Base-by-base conservation (phyloP, 495 filamentous ascomycete species). In the Friedmanniomyces simplex region DNA sequence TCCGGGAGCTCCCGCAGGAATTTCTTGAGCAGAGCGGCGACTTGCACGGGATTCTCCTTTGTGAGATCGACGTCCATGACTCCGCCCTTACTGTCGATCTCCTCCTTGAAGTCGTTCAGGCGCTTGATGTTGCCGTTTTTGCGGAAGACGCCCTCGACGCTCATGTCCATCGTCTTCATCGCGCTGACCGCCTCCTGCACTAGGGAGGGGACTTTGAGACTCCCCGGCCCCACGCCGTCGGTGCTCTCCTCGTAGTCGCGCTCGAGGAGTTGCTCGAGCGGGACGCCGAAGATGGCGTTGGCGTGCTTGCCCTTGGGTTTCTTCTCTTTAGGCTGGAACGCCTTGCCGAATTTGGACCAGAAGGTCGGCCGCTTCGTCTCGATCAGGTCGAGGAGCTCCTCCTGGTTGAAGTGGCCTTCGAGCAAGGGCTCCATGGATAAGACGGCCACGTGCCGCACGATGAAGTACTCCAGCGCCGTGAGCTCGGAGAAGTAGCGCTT, bases 131-230 rank as follows among this genome's bases (percentile, higher is more conserved):
- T 97, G 57, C 93, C 93, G 66, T 96, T 99, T 77, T 99, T 99
- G 54, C 93, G 86, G 80, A 99, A 99, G 47, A 99, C 91, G 66
- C 94, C 94, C 67, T 99, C 93, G 8, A 97, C 88, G 18, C 89
- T 95, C 78, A 99, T 95, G 71, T 99, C 93, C 90, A 97, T 99
- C 67, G 89, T 91, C 60, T 88, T 83, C 88, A 99, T 93, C 26
- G 91, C 88, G 5, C 87, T 87, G 14, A 97, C 82, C 25, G 90
- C 82, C 65, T 97, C 94, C 66, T 97, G 90, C 36, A 99, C 79
- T 54, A 99, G 76, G 1, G 86, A 83, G 14, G 93, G 93, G 39
- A 97, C 87, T 54, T 86, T 83, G 28, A 99, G 76, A 50, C 86
- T 83, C 36, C 90, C 91, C 18, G 93, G 93, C 10, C 94, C 93